Evolutionary conservation across 164 flowering plant genomes (phyloP), one percentile per base, ranked within the genome.

Genomic region (Tetracentron sinense): DNA sequence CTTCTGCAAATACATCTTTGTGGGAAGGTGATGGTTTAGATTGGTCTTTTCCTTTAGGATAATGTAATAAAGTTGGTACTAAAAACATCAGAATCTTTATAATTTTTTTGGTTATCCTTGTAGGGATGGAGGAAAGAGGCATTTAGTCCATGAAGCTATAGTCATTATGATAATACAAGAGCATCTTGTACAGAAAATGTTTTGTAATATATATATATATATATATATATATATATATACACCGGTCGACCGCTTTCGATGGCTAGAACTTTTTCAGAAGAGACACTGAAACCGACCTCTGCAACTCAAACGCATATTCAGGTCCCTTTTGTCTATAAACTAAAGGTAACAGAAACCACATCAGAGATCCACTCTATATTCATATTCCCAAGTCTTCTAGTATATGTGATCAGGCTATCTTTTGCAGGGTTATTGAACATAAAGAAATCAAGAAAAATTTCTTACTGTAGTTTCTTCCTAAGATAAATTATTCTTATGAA

Each of bases 11-110:
- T 59, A 63, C 20, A 58, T 48, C 19, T 19, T 28, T 65, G 76
- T 69, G 42, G 31, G 63, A 68, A 68, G 76, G 73, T 68, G 75
- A 67, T 65, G 70, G 12, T 31, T 23, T 25, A 46, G 15, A 11
- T 42, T 27, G 16, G 10, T 19, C 2, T 25, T 23, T 59, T 29
- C 42, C 10, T 44, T 17, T 10, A 28, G 35, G 1, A 6, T 19
- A 2, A 8, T 20, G 21, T 21, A n/a, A 11, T 49, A 4, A 25
- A 20, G 3, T 17, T 27, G 35, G 15, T 17, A 17, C 17, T 29
- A 30, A n/a, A 29, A 3, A 17, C n/a, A n/a, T n/a, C 8, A 19
- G 22, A 16, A 29, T n/a, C 12, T 27, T 29, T 14, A 27, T 25
- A 25, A 16, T 7, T 54, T 27, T 50, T 50, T 11, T 50, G 8